Evolutionary conservation across 805 yeast species (phyloP), one percentile per base, ranked within the genome.

Genomic region (Metschnikowia dekortorum): DNA sequence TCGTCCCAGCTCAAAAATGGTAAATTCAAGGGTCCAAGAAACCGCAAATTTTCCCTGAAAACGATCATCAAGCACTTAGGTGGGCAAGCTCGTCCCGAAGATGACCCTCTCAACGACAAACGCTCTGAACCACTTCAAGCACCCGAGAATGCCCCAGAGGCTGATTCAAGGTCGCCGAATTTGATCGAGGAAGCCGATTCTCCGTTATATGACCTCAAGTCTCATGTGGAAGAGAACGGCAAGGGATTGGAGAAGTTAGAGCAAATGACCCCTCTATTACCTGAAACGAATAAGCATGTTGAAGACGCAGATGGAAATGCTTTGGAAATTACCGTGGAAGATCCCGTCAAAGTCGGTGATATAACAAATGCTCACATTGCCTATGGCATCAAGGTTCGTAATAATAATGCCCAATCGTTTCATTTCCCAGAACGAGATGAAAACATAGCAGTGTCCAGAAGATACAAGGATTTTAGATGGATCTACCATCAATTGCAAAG

Each of bases 391-490:
- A 79, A 78, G 33, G 82, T 95, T 13, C 76, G 68, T 45, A 78
- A 88, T 8, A 72, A 75, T 45, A 76, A 79, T 10, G 66, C 68
- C 0, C 58, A 70, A 4, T 53, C 72, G 11, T 57, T 53, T 50
- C 61, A 48, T 50, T 59, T 57, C 33, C 59, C 62, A 2, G 37
- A 30, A 18, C 28, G 50, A 2, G 28, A 36, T 4, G 50, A 53
- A 11, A 51, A 49, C 8, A 48, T 52, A 10, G 51, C 56, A 6
- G 97, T 91, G 0, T 80, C 89, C 5, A 76, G 99, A 63, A 78
- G 99, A 56, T 94, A 92, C 67, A 81, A 84, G 47, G 99, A 94
- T 66, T 92, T 94, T 68, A 73, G 96, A 53, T 92, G 98, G 98
- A 74, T 94, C 10, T 92, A 90, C 66, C 89, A 88, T 56, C 96